Conservation (phyloP, 2,329 filamentous ascomycete species). For the Chaetomium strumarium region DNA sequence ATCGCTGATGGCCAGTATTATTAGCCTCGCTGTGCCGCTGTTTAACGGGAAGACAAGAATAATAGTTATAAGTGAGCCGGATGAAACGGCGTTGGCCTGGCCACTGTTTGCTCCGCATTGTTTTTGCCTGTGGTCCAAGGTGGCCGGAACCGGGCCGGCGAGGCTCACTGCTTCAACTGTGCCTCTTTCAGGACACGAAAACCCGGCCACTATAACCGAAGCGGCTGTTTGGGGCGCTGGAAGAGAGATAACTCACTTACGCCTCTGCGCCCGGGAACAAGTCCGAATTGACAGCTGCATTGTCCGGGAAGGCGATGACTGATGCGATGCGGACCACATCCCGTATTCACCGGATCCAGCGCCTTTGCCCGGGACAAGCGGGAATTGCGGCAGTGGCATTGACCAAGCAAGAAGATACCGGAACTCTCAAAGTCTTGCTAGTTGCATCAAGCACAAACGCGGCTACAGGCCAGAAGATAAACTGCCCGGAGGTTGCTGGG, state of each 20-base stretch:
- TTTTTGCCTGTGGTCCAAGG: slow-evolving; percentile 13
- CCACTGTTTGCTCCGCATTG: background rate
- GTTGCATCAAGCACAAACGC: too few species aligned
- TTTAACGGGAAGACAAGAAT: background rate
- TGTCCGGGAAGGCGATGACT: background rate
- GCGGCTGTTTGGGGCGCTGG: slow-evolving; percentile 21
- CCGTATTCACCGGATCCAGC: too few species aligned
- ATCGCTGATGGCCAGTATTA: slow-evolving; percentile 10
- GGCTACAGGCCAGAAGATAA: too few species aligned
- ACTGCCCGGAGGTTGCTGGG: background rate
- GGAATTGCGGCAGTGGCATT: too few species aligned
- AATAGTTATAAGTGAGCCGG: background rate
- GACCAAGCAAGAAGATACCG: too few species aligned
- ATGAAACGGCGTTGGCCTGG: slow-evolving; percentile 17
- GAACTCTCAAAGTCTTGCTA: too few species aligned
- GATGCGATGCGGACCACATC: too few species aligned
- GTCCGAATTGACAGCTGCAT: background rate
- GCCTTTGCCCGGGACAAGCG: too few species aligned
- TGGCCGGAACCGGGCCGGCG: slow-evolving; percentile 17
- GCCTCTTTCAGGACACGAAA: slow-evolving; percentile 17
- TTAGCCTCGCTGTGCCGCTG: slow-evolving; percentile 12
- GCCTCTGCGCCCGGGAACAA: background rate
- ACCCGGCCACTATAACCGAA: slow-evolving; percentile 24
- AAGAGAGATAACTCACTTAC: background rate
- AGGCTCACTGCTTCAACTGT: slow-evolving; percentile 20